phyloP scores from a whole-genome alignment of 768 basidiomycete species.

The Lepiota subincarnata region DNA sequence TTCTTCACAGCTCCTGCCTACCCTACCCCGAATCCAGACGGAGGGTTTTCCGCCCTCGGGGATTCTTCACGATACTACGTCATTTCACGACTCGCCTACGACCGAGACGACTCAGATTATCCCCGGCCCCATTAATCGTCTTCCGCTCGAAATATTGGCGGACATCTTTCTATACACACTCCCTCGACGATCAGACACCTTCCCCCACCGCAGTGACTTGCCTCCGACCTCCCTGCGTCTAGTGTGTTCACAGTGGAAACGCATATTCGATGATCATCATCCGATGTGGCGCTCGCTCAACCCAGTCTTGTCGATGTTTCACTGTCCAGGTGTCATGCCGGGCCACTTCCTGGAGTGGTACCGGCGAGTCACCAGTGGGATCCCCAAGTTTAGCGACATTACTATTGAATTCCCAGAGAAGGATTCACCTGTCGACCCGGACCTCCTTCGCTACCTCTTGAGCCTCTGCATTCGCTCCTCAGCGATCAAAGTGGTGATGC shows the following conservation, averaged over 20 bases:
- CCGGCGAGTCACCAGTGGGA: not conserved
- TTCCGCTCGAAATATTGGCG: slow-evolving; percentile 1
- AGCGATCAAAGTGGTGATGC: not conserved
- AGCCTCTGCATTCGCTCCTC: not conserved
- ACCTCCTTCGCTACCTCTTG: not conserved
- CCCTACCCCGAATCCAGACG: not conserved
- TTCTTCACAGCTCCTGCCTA: not conserved
- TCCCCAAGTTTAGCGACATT: not conserved
- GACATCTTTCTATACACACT: not conserved
- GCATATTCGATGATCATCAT: not conserved
- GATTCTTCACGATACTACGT: not conserved
- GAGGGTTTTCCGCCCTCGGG: not conserved
- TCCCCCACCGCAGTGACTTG: not conserved
- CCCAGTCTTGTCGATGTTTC: not conserved
- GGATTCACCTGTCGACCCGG: not conserved
- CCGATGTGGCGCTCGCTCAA: slow-evolving; percentile 1
- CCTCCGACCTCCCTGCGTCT: not conserved
- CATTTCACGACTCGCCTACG: not conserved
- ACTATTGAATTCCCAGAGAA: not conserved
- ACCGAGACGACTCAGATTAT: not conserved
- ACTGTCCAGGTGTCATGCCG: not conserved
- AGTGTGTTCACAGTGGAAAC: not conserved
- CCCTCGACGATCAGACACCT: not conserved
- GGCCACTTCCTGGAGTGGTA: not conserved
- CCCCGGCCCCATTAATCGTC: not conserved